phyloP scores from a whole-genome alignment of 208 protist genomes.

The Leptomonas seymouri region DNA sequence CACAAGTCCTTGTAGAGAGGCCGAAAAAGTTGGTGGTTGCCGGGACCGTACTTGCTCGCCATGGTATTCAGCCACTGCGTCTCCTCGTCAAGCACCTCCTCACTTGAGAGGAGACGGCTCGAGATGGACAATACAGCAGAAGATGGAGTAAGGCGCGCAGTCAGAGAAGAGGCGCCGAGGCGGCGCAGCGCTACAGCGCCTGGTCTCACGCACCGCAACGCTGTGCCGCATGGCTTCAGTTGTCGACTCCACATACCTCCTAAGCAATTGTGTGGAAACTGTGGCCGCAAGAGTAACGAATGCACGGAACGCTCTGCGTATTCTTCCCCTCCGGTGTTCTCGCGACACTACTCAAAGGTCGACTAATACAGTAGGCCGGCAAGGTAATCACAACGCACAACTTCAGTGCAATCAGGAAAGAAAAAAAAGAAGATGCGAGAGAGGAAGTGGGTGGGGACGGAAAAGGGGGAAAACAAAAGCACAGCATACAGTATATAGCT shows the following conservation, averaged over 20 bases:
- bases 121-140: not conserved
- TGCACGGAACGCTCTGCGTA: not conserved
- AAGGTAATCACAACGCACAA: too few relatives aligned
- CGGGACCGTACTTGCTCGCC: constrained; percentile 63
- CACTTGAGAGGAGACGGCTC: constrained; percentile 22
- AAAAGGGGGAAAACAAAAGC: too few relatives aligned
- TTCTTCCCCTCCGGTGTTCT: not conserved
- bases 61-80: constrained; percentile 42
- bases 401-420: too few relatives aligned
- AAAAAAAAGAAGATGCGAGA: too few relatives aligned
- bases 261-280: too few relatives aligned
- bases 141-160: not conserved
- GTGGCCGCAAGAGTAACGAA: too few relatives aligned
- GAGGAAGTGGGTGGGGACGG: too few relatives aligned
- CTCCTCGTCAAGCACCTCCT: constrained; percentile 34
- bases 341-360: not conserved
- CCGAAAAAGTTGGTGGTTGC: constrained; percentile 77
- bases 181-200: not conserved
- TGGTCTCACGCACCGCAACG: not conserved
- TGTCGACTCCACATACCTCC: not conserved
- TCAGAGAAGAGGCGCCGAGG: not conserved
- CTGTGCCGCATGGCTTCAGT: not conserved
- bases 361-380: not conserved
- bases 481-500: too few relatives aligned
- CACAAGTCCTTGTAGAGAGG: constrained; percentile 83